Evolutionary conservation across 1,139 yeast species (phyloP), one percentile per base, ranked within the genome.

Genomic region (Wickerhamiella infanticola): DNA sequence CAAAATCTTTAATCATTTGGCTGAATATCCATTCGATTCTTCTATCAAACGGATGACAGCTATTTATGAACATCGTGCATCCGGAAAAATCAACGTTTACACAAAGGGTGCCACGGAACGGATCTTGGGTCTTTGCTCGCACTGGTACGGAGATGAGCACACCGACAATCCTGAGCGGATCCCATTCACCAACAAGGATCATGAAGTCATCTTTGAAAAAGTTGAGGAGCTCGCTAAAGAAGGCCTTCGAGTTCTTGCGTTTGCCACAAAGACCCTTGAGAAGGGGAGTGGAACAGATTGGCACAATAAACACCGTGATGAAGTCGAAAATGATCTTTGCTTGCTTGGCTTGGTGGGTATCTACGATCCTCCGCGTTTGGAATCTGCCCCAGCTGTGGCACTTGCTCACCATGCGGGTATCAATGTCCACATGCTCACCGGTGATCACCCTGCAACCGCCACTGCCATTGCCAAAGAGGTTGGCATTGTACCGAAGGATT

Each of bases 61-160:
- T 1, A 62, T 81, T 41, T 81, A 77, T 60, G 47, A 58, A 39
- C 62, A 65, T 44, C 52, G 59, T 44, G 62, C 67, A 36, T 58
- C 63, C 3, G 62, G 59, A 1, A 50, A 58, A 13, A 62, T 65
- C 46, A 58, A 52, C 24, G 70, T 78, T 23, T 78, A 69, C 58
- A 73, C 85, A 31, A 82, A 82, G 58, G 94, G 93, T 56, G 94
- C 93, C 0, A 88, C 79, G 35, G 94, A 82, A 63, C 70, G 88
- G 50, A 67, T 82, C 42, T 60, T 82, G 39, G 69, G 64, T 6
- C 69, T 77, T 46, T 81, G 93, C 59, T 57, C 65, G 13, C 60
- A 63, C 36, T 79, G 85, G 84, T 66, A 66, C 50, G 70, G 71
- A 23, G 60, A 61, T 38, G 39, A 38, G 6, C 13, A 24, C 13